Conservation (phyloP, 192 early-diverging fungal genomes). For the Coemansia sp. region DNA sequence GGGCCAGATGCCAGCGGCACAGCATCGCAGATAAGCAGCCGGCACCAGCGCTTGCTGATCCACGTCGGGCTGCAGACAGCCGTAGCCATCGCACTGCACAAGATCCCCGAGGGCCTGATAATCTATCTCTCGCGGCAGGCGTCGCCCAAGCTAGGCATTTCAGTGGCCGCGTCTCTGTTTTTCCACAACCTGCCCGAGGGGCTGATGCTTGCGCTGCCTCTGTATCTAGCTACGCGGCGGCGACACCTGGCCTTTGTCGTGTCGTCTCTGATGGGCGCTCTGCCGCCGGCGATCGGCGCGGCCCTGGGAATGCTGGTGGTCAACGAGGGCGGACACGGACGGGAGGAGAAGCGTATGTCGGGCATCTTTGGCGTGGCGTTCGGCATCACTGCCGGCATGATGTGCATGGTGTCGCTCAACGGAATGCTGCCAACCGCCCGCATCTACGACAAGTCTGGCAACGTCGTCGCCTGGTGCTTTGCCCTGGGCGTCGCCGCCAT, state of each 20-base stretch:
- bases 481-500: slow-evolving; percentile 34
- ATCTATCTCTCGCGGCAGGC: slow-evolving; percentile 38
- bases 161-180: slow-evolving; percentile 38
- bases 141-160: slow-evolving; percentile 37
- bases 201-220: slow-evolving; percentile 46
- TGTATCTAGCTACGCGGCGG: slow-evolving; percentile 35
- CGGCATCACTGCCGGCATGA: slow-evolving; percentile 37
- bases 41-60: slow-evolving; percentile 28
- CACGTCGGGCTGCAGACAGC: slow-evolving; percentile 46
- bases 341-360: slow-evolving; percentile 3
- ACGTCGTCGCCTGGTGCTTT: slow-evolving; percentile 41
- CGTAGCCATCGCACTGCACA: slow-evolving; percentile 48
- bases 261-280: slow-evolving; percentile 31
- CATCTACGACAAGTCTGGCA: slow-evolving; percentile 38
- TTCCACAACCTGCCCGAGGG: slow-evolving; percentile 53
- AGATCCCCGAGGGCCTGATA: slow-evolving; percentile 49
- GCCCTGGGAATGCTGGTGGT: slow-evolving; percentile 27
- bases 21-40: slow-evolving; percentile 25
- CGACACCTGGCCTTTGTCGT: slow-evolving; percentile 27
- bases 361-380: slow-evolving; percentile 29
- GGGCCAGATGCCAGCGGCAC: slow-evolving; percentile 14
- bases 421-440: slow-evolving; percentile 42
- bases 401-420: slow-evolving; percentile 42
- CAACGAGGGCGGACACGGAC: slow-evolving; percentile 1
- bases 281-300: slow-evolving; percentile 34